A percentile compares a stretch with the other conserved stretches of the same genome.
These are phyloP conservation scores for Neurospora sp. DNA, from an alignment of 495 filamentous ascomycete genomes.

Conservation along the genomic window DNA sequence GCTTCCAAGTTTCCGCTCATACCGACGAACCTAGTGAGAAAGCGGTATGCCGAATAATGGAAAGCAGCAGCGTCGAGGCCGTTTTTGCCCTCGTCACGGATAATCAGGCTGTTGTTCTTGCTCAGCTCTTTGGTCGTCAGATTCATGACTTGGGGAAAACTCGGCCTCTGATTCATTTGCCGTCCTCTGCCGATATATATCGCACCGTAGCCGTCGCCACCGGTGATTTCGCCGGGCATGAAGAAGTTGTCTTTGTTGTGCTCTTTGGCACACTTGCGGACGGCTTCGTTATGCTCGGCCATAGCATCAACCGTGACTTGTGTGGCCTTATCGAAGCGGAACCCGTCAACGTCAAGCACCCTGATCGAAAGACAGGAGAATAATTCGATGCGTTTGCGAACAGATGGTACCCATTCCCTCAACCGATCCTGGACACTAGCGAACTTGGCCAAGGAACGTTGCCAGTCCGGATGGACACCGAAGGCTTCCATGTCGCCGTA, in stretches of 20 bases:
- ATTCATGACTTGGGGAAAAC: slow-evolving; percentile 37
- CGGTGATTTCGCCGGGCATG: slow-evolving; percentile 54
- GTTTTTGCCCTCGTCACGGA: slow-evolving; percentile 41
- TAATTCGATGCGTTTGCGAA: slow-evolving; percentile 46
- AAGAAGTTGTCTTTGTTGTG: slow-evolving; percentile 57
- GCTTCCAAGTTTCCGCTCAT: slow-evolving; percentile 54
- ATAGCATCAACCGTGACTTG: slow-evolving; percentile 54
- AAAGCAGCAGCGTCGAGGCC: slow-evolving; percentile 59
- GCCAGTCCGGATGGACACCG: slow-evolving; percentile 56
- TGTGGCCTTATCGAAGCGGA: slow-evolving; percentile 57
- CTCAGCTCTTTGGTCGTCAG: slow-evolving; percentile 31
- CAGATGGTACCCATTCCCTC: slow-evolving; percentile 57
- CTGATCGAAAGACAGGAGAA: slow-evolving; percentile 60
- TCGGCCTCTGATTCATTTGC: slow-evolving; percentile 40
- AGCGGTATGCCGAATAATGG: slow-evolving; percentile 61
- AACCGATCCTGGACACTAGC: slow-evolving; percentile 64
- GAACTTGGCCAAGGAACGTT: slow-evolving; percentile 56
- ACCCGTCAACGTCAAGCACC: slow-evolving; percentile 58
- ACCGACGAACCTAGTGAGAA: slow-evolving; percentile 53
- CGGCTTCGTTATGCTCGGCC: slow-evolving; percentile 42
- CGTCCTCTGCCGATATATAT: slow-evolving; percentile 57
- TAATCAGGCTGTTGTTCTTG: slow-evolving; percentile 18
- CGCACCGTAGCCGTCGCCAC: slow-evolving; percentile 50
- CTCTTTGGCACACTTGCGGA: slow-evolving; percentile 44
- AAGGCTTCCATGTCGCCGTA: slow-evolving; percentile 60